Percentiles rank a stretch among this genome's conserved stretches.
phyloP scores from a whole-genome alignment of 2,329 filamentous ascomycete genomes.

The Pyricularia grisea region DNA sequence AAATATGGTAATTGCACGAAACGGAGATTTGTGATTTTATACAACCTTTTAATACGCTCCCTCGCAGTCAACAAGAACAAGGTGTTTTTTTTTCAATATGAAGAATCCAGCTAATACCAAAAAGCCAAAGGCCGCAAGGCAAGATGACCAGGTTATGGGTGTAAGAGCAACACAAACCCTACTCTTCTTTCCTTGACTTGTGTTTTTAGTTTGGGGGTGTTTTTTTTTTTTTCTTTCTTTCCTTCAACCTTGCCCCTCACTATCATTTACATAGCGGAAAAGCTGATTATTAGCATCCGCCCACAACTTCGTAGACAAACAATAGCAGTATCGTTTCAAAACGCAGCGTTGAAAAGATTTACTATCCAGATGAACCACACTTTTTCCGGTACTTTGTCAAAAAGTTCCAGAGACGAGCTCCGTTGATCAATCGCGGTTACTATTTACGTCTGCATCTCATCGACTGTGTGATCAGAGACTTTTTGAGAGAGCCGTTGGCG shows the following conservation, averaged over 20 bases:
- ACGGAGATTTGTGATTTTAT: not conserved
- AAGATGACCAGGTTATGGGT: constrained; percentile 43
- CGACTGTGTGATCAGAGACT: constrained; percentile 63
- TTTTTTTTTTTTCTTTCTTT: not conserved
- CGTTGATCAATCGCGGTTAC: constrained; percentile 84
- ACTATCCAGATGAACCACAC: constrained; percentile 67
- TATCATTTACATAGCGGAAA: not conserved
- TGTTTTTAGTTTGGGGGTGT: not conserved
- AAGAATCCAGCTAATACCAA: not conserved
- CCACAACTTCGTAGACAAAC: constrained; percentile 53
- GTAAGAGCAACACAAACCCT: constrained; percentile 22
- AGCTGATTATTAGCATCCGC: not conserved
- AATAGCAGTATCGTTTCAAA: constrained; percentile 90
- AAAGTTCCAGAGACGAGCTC: constrained; percentile 74
- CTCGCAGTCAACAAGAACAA: not conserved
- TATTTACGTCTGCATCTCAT: constrained; percentile 79
- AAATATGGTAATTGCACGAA: not conserved
- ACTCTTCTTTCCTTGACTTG: not conserved
- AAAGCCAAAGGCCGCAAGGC: constrained; percentile 9
- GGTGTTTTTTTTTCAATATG: not conserved
- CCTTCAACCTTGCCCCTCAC: not conserved
- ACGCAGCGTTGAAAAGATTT: constrained; percentile 81
- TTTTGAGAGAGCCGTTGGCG: constrained; percentile 44
- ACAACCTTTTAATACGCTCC: not conserved
- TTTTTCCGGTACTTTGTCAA: constrained; percentile 84